A percentile compares a stretch with the other conserved stretches of the same genome.
Conservation (phyloP, 1,139 yeast genomes). For the Yamadazyma triangularis region DNA sequence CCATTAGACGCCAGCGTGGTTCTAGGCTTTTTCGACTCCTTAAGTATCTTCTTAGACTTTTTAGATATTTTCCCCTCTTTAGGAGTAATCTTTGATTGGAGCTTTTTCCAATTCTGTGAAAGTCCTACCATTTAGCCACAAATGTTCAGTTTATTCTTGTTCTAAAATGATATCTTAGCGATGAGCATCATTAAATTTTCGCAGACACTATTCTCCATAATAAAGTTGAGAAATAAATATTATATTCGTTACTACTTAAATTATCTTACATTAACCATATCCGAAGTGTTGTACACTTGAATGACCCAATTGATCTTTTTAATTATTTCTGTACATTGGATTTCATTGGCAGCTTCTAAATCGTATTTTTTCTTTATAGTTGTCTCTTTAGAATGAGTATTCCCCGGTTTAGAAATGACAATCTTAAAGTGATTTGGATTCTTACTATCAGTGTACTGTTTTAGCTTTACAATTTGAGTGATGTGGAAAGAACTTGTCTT, state of each 20-base stretch:
- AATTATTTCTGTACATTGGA: constrained; percentile 73
- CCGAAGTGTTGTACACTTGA: constrained; percentile 34
- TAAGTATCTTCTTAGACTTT: constrained; percentile 1
- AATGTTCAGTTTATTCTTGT: too few species aligned
- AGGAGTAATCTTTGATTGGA: constrained; percentile 21
- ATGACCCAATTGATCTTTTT: constrained; percentile 54
- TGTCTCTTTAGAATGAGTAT: constrained; percentile 18
- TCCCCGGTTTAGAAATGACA: constrained; percentile 59
- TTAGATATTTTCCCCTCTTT: constrained; percentile 1
- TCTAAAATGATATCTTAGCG: too few species aligned
- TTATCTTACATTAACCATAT: constrained; percentile 11
- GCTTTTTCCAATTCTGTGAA: constrained; percentile 35
- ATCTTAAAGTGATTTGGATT: constrained; percentile 80
- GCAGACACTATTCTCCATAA: too few species aligned
- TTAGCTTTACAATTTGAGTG: constrained; percentile 69
- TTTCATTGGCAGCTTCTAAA: constrained; percentile 64
- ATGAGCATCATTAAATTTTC: too few species aligned
- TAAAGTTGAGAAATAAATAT: too few species aligned
- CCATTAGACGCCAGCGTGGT: neutral
- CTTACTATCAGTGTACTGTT: constrained; percentile 62
- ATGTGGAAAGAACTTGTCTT: constrained; percentile 88
- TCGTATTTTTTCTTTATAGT: constrained; percentile 65
- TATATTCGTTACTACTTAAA: too few species aligned
- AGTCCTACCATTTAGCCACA: constrained; percentile 14
- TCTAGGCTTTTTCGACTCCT: constrained; percentile 2